Percentiles rank a stretch among this genome's conserved stretches.
Evolutionary conservation across 129 eudicot species (phyloP).

Genomic region (Helichrysum umbraculigerum): DNA sequence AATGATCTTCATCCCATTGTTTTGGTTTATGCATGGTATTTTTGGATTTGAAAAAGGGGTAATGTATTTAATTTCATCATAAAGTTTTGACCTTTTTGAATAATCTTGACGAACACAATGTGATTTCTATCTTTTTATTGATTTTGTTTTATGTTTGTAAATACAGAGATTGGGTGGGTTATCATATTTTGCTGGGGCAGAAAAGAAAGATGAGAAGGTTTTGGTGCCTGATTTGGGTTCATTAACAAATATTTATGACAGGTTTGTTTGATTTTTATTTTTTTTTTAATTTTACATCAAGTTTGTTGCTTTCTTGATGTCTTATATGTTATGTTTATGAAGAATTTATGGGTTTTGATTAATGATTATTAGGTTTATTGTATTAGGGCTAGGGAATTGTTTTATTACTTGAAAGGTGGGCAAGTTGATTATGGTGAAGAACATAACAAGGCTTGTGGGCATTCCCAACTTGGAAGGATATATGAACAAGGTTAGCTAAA

Average conservation of each 20-base stretch:
- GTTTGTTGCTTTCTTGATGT: too few relatives aligned
- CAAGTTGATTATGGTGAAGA: constrained; percentile 96
- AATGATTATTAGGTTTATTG: not conserved
- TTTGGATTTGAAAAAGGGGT: constrained; percentile 99
- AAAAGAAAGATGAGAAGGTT: too few relatives aligned
- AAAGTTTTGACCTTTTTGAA: not conserved
- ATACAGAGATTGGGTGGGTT: constrained; percentile 84
- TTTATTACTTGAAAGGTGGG: constrained; percentile 94
- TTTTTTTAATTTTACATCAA: too few relatives aligned
- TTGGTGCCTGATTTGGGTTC: too few relatives aligned
- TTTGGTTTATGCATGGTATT: constrained; percentile 92
- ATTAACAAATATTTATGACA: too few relatives aligned
- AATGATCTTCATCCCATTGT: constrained; percentile 91
- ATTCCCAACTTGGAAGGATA: constrained; percentile 80
- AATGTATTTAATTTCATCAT: constrained; percentile 16
- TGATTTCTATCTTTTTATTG: not conserved
- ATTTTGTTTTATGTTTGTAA: not conserved
- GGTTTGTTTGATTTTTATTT: too few relatives aligned
- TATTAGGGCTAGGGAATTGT: constrained; percentile 88
- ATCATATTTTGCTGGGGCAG: constrained; percentile 44
- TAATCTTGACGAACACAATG: not conserved
- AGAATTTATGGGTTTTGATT: too few relatives aligned
- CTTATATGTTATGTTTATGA: too few relatives aligned
- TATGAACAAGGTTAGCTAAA: constrained; percentile 51
- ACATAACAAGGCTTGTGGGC: constrained; percentile 93